Evolutionary conservation across 2,329 filamentous ascomycete genomes (phyloP).

Genomic region (Chaetomiaceae sp.): DNA sequence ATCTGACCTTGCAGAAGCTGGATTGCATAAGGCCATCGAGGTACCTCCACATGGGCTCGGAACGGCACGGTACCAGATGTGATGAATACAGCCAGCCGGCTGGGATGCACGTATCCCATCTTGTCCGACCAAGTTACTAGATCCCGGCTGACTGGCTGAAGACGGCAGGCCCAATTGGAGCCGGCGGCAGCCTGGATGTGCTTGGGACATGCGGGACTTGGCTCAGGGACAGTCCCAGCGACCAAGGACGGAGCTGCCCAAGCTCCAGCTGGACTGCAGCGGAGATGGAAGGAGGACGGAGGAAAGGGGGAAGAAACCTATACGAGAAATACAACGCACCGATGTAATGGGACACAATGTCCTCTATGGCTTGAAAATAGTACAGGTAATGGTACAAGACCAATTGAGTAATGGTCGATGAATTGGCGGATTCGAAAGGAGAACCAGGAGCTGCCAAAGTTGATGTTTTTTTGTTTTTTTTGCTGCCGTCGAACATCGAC

Average conservation of each 20-base stretch:
- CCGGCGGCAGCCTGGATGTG: no score
- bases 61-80: no score
- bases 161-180: no score
- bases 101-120: no score
- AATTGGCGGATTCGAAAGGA: neutral
- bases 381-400: constrained; percentile 17
- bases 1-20: constrained; percentile 8
- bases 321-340: constrained; percentile 16
- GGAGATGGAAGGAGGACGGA: neutral
- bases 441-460: constrained; percentile 1
- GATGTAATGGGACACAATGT: constrained; percentile 1
- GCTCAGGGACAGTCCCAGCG: neutral
- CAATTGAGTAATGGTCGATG: constrained; percentile 16
- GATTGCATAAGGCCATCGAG: neutral
- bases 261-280: neutral
- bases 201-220: neutral
- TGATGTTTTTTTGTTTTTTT: constrained; percentile 11
- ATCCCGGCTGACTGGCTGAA: no score
- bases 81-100: no score
- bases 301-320: neutral
- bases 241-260: neutral
- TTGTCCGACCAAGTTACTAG: no score
- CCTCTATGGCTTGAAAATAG: constrained; percentile 9
- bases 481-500: no score
- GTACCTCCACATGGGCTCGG: no score